A percentile compares a stretch with the other conserved stretches of the same genome.
phyloP scores from a whole-genome alignment of 2,329 filamentous ascomycete genomes.

The Domatiomyces globalis region DNA sequence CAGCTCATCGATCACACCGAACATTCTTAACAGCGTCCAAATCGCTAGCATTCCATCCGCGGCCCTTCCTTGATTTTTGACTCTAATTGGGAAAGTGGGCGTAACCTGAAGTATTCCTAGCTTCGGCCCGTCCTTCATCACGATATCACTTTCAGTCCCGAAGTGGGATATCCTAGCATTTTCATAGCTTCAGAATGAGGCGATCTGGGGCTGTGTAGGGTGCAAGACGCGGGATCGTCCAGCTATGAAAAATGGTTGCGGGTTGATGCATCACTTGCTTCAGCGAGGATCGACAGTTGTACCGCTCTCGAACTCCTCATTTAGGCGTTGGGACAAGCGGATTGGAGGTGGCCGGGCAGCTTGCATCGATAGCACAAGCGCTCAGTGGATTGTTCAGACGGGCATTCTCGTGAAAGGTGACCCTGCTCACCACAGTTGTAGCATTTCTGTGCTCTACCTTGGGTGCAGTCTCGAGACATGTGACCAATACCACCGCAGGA shows the following conservation, averaged over 20 bases:
- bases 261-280: not conserved
- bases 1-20: not conserved
- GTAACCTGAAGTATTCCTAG: not conserved
- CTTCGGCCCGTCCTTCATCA: not conserved
- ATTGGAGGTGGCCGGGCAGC: constrained; percentile 71
- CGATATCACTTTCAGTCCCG: not conserved
- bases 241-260: not conserved
- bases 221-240: not conserved
- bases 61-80: not conserved
- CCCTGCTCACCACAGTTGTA: constrained; percentile 73
- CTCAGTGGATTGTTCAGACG: constrained; percentile 77
- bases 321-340: constrained; percentile 62
- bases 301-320: constrained; percentile 20
- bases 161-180: not conserved
- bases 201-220: not conserved
- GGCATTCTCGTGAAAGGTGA: constrained; percentile 90
- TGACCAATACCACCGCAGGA: constrained; percentile 89
- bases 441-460: constrained; percentile 78
- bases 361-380: constrained; percentile 98
- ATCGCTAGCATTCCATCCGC: not conserved
- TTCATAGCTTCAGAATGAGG: not conserved
- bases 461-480: constrained; percentile 78
- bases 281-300: not conserved
- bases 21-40: not conserved
- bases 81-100: not conserved